Percentiles rank a stretch among this genome's conserved stretches.
Conservation (phyloP, 2,329 filamentous ascomycete species). For the Colletotrichum gloeosporioides region DNA sequence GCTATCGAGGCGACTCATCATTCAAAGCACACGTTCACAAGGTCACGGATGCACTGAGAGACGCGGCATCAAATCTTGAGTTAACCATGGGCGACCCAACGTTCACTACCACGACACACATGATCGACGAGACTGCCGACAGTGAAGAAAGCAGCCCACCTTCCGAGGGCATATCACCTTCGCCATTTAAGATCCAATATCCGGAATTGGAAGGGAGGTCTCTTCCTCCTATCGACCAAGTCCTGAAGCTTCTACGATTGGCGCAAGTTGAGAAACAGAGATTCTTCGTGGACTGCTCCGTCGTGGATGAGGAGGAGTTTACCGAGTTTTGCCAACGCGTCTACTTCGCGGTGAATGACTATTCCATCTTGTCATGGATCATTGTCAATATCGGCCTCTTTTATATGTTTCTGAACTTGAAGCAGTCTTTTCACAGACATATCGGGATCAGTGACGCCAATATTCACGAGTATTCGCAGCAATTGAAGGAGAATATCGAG, state of each 20-base stretch:
- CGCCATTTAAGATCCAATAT: slow-evolving; percentile 23
- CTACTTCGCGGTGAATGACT: slow-evolving; percentile 32
- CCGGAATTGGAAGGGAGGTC: slow-evolving; percentile 21
- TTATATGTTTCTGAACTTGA: slow-evolving; percentile 25
- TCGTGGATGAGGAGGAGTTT: slow-evolving; percentile 29
- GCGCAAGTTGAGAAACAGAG: slow-evolving; percentile 27
- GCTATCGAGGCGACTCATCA: slow-evolving; percentile 31
- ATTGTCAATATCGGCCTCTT: slow-evolving; percentile 31
- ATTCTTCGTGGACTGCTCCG: slow-evolving; percentile 30
- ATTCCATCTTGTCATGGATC: slow-evolving; percentile 31
- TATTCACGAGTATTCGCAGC: not conserved
- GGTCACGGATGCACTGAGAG: not conserved
- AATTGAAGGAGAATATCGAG: slow-evolving; percentile 27
- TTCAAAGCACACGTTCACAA: slow-evolving; percentile 29
- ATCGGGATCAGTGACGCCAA: slow-evolving; percentile 8
- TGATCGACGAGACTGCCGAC: not conserved
- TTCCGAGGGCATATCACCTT: not conserved
- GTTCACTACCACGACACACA: not conserved
- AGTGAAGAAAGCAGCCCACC: not conserved
- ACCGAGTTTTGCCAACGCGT: slow-evolving; percentile 29
- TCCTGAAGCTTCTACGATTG: slow-evolving; percentile 31
- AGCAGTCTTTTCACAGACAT: slow-evolving; percentile 17
- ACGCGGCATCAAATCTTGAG: not conserved
- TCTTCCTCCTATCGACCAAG: slow-evolving; percentile 28
- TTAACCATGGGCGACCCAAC: not conserved